phyloP scores from a whole-genome alignment of 2,329 filamentous ascomycete species.

The Aplosporella prunicola region DNA sequence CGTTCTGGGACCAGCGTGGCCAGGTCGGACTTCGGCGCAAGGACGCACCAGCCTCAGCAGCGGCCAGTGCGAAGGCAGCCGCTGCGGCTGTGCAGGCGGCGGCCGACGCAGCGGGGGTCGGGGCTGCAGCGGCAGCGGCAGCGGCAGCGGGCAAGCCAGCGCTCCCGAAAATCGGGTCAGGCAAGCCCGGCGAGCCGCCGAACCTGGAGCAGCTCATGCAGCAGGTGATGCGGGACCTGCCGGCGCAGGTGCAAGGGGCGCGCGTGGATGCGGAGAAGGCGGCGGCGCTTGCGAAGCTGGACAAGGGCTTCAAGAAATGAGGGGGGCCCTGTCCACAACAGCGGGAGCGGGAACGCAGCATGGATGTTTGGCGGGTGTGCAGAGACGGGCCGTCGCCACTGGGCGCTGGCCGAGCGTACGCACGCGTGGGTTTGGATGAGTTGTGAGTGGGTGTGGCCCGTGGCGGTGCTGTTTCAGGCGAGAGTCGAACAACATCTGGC shows the following conservation, averaged over 20 bases:
- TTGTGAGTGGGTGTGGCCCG: too few relatives aligned
- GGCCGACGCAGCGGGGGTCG: conserved; percentile 15
- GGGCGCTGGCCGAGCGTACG: too few relatives aligned
- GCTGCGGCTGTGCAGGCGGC: conserved; percentile 19
- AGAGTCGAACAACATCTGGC: too few relatives aligned
- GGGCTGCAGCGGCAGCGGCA: conserved; percentile 5
- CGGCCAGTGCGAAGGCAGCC: conserved; percentile 13
- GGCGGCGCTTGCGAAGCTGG: conserved; percentile 38
- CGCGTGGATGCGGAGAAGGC: conserved; percentile 33
- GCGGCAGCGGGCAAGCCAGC: conserved; percentile 2
- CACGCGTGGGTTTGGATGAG: too few relatives aligned
- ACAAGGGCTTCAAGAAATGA: conserved; percentile 24
- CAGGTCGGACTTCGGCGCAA: conserved; percentile 39
- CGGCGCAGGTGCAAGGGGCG: conserved; percentile 27
- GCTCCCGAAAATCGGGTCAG: conserved; percentile 15
- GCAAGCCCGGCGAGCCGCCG: conserved; percentile 33
- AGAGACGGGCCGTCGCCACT: too few relatives aligned
- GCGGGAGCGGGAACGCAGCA: too few relatives aligned
- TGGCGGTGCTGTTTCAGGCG: too few relatives aligned
- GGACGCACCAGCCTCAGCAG: conserved; percentile 18
- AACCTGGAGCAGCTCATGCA: conserved; percentile 36
- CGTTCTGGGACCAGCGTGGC: conserved; percentile 40
- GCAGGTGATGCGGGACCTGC: conserved; percentile 37
- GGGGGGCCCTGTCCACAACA: too few relatives aligned
- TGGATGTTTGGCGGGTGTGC: too few relatives aligned